Evolutionary conservation across 2,329 filamentous ascomycete species (phyloP), one percentile per base, ranked within the genome.

Genomic region (Penicillium sp.): DNA sequence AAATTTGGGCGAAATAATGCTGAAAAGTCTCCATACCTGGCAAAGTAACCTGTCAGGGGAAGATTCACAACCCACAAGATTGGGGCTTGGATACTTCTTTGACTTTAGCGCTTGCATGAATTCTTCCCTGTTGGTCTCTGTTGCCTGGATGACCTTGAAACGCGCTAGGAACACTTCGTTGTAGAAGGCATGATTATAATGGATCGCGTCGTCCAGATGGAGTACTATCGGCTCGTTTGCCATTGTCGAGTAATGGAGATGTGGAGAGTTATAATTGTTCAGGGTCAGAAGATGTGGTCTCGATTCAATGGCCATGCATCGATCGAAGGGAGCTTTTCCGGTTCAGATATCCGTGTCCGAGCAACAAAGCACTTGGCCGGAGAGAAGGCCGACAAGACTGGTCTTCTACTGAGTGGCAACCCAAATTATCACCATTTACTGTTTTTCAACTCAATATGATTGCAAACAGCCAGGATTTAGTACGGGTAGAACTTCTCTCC

Each of bases 1-100:
- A 84, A 89, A 63, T 86, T 86, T 0, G 87, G 87, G 0, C 87
- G 80, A 54, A 71, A 69, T n/a, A 82, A 76, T 57, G 82, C 83
- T 8, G 75, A 68, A 54, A 76, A 73, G 50, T 71, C 60, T 3
- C 71, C 73, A 55, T 69, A 77, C 69, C 72, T 64, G 50, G 25
- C 8, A 25, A 20, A 20, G 20, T 38, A 8, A 22, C 15, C 17
- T 41, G 38, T 34, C 25, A 48, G 31, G 5, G 11, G 15, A 31
- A 3, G 7, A 34, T 8, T 1, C 28, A 12, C 8, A 11, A 3
- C 15, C 14, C 2, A 31, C 3, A n/a, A 11, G 11, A 20, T n/a
- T 5, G 3, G 1, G 14, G 2, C 12, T 3, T 42, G 10, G 4
- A 14, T 49, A 64, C 57, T 64, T 75, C 31, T 74, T 72, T 0